Evolutionary conservation across 2,329 filamentous ascomycete genomes (phyloP).

Genomic region (Aspergillus jensenii): DNA sequence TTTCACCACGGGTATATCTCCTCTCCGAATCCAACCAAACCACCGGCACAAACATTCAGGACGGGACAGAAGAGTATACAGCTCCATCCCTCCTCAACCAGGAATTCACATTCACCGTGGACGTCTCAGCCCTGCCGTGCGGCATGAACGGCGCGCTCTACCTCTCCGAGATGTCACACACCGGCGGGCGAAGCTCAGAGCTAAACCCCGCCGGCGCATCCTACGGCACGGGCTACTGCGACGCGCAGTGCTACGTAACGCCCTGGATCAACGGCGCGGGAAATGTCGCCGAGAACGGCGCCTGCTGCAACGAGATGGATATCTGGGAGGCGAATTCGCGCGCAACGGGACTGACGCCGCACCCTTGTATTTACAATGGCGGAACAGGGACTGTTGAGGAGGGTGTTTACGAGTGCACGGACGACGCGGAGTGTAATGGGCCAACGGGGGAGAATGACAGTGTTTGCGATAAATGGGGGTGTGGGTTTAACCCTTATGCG

Average conservation of each 20-base stretch:
- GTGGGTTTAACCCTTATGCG: slow-evolving; percentile 67
- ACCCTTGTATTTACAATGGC: slow-evolving; percentile 52
- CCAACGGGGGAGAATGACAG: slow-evolving; percentile 34
- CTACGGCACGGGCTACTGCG: slow-evolving; percentile 63
- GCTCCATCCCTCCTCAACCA: slow-evolving; percentile 61
- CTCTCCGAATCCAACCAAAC: slow-evolving; percentile 50
- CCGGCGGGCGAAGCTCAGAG: slow-evolving; percentile 53
- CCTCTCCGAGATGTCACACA: slow-evolving; percentile 58
- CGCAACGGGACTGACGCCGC: slow-evolving; percentile 62
- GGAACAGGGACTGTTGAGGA: slow-evolving; percentile 15
- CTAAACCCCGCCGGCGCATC: slow-evolving; percentile 56
- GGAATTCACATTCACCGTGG: slow-evolving; percentile 69
- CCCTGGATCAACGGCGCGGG: slow-evolving; percentile 54
- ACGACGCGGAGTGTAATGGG: slow-evolving; percentile 28
- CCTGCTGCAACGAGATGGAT: slow-evolving; percentile 67
- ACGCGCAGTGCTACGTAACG: slow-evolving; percentile 53
- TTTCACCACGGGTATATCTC: slow-evolving; percentile 56
- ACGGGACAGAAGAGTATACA: slow-evolving; percentile 26
- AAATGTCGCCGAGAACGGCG: slow-evolving; percentile 53
- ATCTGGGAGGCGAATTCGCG: slow-evolving; percentile 67
- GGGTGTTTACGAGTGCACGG: slow-evolving; percentile 49
- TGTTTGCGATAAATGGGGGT: slow-evolving; percentile 65
- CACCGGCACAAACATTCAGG: too few species aligned
- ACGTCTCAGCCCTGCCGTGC: slow-evolving; percentile 66
- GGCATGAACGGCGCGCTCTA: slow-evolving; percentile 71